phyloP scores from a whole-genome alignment of 371 early-diverging fungal genomes.

The Dichotomocladium elegans region DNA sequence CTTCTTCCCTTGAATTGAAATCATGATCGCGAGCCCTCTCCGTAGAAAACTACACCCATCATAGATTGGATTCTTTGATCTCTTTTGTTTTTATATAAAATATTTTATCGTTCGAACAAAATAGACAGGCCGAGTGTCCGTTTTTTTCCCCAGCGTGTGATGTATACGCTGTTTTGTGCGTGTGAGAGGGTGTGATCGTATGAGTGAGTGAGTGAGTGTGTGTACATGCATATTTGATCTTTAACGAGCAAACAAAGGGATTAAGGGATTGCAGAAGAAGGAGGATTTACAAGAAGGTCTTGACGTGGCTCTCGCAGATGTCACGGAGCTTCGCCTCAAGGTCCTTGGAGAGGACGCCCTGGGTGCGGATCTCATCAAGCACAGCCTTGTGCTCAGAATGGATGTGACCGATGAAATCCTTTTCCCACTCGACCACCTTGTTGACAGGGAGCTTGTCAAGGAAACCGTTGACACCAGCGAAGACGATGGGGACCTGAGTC shows the following conservation, averaged over 20 bases:
- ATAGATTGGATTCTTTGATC: no score
- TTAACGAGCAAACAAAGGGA: not conserved
- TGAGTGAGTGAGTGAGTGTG: no score
- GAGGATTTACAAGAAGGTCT: constrained; percentile 69
- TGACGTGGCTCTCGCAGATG: constrained; percentile 80
- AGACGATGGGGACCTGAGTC: constrained; percentile 91
- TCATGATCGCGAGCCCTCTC: constrained; percentile 1
- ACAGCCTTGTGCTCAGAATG: constrained; percentile 82
- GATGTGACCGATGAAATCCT: constrained; percentile 84
- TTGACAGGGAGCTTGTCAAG: constrained; percentile 93
- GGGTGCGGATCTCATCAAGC: constrained; percentile 85
- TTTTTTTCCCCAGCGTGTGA: no score
- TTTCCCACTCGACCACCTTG: constrained; percentile 89
- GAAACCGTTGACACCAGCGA: constrained; percentile 96
- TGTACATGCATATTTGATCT: no score
- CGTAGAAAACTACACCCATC: not conserved
- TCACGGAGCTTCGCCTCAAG: constrained; percentile 86
- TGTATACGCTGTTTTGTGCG: not conserved
- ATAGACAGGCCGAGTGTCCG: no score
- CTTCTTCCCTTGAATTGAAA: constrained; percentile 43
- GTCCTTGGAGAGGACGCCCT: constrained; percentile 66
- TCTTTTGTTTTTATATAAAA: no score
- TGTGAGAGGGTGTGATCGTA: not conserved
- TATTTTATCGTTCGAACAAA: no score
- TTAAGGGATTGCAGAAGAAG: not conserved